Evolutionary conservation across 2,329 filamentous ascomycete species (phyloP).

Genomic region (Aspergillus sp.): DNA sequence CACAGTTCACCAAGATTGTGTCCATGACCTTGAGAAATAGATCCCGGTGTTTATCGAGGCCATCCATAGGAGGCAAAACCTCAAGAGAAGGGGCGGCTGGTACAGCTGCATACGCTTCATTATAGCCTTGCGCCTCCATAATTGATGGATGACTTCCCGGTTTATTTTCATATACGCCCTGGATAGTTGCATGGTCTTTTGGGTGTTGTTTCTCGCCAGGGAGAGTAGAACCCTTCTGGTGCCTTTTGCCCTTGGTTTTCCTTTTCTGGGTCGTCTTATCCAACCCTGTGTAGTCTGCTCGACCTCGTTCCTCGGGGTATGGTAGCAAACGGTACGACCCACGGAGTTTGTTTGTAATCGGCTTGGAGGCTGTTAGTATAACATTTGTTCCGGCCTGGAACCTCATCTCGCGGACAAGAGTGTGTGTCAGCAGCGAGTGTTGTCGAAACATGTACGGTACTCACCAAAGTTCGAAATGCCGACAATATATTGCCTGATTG

Average conservation of each 20-base stretch:
- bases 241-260: neutral
- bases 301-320: neutral
- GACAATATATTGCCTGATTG: neutral
- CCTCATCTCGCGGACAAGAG: neutral
- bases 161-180: too few relatives aligned
- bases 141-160: neutral
- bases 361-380: neutral
- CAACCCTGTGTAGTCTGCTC: neutral
- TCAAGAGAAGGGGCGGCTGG: neutral
- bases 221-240: too few relatives aligned
- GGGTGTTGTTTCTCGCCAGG: too few relatives aligned
- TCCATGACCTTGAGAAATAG: neutral
- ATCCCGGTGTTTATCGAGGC: too few relatives aligned
- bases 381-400: neutral
- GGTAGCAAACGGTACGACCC: neutral
- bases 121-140: neutral
- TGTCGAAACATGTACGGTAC: neutral
- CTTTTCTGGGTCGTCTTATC: neutral
- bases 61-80: neutral
- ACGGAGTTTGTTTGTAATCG: neutral
- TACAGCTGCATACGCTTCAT: neutral
- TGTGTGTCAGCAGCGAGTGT: neutral
- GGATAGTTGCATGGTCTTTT: too few relatives aligned
- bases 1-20: neutral
- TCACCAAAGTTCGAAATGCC: neutral